Percentiles rank a stretch among this genome's conserved stretches.
Evolutionary conservation across 2,329 filamentous ascomycete species (phyloP).

Genomic region (Ceratocystis harringtonii): DNA sequence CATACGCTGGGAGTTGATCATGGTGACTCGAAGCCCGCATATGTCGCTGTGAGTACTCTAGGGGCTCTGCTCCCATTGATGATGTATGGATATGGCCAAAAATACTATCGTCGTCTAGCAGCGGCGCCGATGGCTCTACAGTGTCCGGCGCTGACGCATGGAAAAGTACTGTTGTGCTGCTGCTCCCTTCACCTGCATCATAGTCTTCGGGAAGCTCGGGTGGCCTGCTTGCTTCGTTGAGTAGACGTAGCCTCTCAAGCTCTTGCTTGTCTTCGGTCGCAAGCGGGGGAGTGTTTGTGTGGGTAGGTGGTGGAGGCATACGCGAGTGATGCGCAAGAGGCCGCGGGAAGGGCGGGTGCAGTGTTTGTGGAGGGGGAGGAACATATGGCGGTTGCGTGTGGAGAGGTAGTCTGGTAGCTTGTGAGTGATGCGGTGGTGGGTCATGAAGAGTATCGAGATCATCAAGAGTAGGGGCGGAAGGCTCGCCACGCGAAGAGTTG

Average conservation of each 20-base stretch:
- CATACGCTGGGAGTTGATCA: conserved; percentile 29
- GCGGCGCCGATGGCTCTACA: conserved; percentile 20
- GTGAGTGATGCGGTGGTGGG: conserved; percentile 18
- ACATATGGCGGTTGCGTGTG: neutral
- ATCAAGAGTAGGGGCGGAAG: conserved; percentile 10
- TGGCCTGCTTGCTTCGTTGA: conserved; percentile 49
- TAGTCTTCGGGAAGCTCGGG: conserved; percentile 41
- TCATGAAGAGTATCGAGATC: conserved; percentile 13
- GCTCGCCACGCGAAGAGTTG: conserved; percentile 10
- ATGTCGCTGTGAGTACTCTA: neutral
- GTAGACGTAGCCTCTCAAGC: conserved; percentile 49
- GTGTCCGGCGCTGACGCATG: conserved; percentile 7
- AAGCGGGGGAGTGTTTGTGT: neutral
- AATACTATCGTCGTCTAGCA: conserved; percentile 21
- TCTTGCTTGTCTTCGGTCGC: conserved; percentile 62
- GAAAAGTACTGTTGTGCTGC: neutral
- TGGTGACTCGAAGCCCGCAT: conserved; percentile 14
- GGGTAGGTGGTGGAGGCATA: neutral
- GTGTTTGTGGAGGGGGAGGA: conserved; percentile 20
- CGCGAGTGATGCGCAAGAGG: neutral
- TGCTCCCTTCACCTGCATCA: conserved; percentile 24
- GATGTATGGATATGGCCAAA: conserved; percentile 12
- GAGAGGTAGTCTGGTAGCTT: neutral
- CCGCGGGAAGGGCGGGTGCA: conserved; percentile 19
- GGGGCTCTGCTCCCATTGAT: too few relatives aligned